A percentile compares a stretch with the other conserved stretches of the same genome.
These are phyloP conservation scores for Candida chilensis DNA, from an alignment of 805 yeast species.

Conservation along the genomic window DNA sequence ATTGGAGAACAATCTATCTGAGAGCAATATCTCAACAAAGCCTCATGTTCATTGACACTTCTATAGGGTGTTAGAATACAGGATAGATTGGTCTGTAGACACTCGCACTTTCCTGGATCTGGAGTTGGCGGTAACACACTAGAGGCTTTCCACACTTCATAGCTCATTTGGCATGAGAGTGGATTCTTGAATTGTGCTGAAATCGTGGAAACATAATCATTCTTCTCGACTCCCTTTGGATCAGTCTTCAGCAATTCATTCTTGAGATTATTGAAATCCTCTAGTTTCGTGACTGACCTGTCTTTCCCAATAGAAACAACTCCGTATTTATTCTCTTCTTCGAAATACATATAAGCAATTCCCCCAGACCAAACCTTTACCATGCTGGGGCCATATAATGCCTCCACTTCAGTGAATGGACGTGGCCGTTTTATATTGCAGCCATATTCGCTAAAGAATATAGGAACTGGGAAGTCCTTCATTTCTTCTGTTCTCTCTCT, in stretches of 20 bases:
- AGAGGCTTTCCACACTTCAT: constrained; percentile 11
- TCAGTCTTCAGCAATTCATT: constrained; percentile 10
- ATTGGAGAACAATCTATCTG: constrained; percentile 28
- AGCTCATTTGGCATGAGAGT: constrained; percentile 1
- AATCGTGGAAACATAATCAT: constrained; percentile 2
- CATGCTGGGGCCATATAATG: constrained; percentile 22
- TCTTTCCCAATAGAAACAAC: constrained; percentile 15
- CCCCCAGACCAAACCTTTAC: constrained; percentile 29
- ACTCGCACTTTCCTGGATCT: constrained; percentile 30
- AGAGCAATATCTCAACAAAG: constrained; percentile 23
- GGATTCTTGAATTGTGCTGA: constrained; percentile 1
- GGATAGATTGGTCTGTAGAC: constrained; percentile 26
- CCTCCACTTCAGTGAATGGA: constrained; percentile 29
- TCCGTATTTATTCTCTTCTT: constrained; percentile 22
- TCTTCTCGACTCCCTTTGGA: constrained; percentile 10
- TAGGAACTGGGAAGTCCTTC: constrained; percentile 19
- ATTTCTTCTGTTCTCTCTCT: constrained; percentile 23
- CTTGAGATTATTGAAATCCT: constrained; percentile 19
- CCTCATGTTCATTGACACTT: constrained; percentile 9
- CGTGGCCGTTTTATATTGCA: constrained; percentile 22
- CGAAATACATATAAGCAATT: constrained; percentile 25
- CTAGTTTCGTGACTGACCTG: constrained; percentile 14
- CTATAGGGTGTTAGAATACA: constrained; percentile 22
- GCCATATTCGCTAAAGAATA: constrained; percentile 29
- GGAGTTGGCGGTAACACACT: constrained; percentile 28